These are phyloP conservation scores for Sporisorium iseilematis-ciliati DNA, from an alignment of 1,284 basidiomycete species.

Conservation along the genomic window DNA sequence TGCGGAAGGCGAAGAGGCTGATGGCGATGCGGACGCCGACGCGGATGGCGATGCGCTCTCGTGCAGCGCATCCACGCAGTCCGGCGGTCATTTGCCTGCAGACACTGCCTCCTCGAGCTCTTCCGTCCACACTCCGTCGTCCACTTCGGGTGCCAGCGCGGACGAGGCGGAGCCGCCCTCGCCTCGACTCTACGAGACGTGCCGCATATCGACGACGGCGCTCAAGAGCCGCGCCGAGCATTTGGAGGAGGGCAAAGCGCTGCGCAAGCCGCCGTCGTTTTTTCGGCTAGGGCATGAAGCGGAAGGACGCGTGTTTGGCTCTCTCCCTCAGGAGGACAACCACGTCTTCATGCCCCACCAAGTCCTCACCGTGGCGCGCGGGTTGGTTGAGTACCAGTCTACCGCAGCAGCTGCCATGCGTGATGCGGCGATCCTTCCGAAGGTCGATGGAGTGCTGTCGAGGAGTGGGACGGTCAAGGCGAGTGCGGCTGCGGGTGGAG, in stretches of 20 bases:
- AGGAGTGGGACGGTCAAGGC: slow-evolving; percentile 27
- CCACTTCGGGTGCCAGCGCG: slow-evolving; percentile 44
- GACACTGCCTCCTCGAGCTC: slow-evolving; percentile 47
- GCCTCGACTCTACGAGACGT: slow-evolving; percentile 36
- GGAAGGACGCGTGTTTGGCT: slow-evolving; percentile 36
- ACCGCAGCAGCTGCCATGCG: slow-evolving; percentile 20
- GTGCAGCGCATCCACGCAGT: slow-evolving; percentile 48
- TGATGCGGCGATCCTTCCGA: slow-evolving; percentile 24
- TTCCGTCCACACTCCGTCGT: slow-evolving; percentile 48
- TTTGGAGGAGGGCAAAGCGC: slow-evolving; percentile 33
- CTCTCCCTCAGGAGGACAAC: slow-evolving; percentile 7
- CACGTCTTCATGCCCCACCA: slow-evolving; percentile 53
- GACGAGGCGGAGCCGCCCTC: slow-evolving; percentile 51
- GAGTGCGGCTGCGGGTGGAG: neutral
- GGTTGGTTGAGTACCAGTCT: slow-evolving; percentile 45
- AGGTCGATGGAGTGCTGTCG: slow-evolving; percentile 2
- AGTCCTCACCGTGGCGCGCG: slow-evolving; percentile 52
- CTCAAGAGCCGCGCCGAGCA: slow-evolving; percentile 36
- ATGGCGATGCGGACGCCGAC: slow-evolving; percentile 12
- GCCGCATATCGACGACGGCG: slow-evolving; percentile 33
- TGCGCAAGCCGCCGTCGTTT: slow-evolving; percentile 48
- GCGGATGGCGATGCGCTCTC: slow-evolving; percentile 28
- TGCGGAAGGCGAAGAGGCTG: slow-evolving; percentile 9
- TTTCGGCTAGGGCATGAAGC: slow-evolving; percentile 61
- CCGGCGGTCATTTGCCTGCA: slow-evolving; percentile 35